Evolutionary conservation across 2,329 filamentous ascomycete genomes (phyloP).

Genomic region (Calycina herbarum): DNA sequence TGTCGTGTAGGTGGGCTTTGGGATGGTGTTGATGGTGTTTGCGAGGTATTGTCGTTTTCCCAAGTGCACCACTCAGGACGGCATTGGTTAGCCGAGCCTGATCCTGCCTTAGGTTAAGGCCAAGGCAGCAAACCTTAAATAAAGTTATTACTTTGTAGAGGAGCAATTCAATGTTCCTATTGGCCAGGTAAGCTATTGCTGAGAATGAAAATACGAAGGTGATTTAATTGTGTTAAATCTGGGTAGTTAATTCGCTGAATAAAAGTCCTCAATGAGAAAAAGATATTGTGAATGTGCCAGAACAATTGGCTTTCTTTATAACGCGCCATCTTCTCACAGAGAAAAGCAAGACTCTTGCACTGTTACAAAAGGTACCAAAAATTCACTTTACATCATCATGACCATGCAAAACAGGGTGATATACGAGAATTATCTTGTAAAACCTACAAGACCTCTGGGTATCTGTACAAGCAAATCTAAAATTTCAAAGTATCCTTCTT

Average conservation of each 20-base stretch:
- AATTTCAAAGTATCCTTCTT: conserved; percentile 32
- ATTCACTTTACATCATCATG: background rate
- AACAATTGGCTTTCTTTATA: too few species aligned
- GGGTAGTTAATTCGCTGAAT: too few species aligned
- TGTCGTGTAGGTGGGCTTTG: background rate
- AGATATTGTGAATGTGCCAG: too few species aligned
- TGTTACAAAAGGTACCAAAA: background rate
- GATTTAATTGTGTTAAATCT: too few species aligned
- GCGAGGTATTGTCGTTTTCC: conserved; percentile 3
- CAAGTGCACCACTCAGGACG: background rate
- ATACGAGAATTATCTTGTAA: background rate
- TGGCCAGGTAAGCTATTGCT: too few species aligned
- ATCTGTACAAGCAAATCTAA: conserved; percentile 17
- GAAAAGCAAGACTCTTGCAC: too few species aligned
- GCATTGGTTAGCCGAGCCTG: background rate
- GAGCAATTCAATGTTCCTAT: too few species aligned
- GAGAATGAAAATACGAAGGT: too few species aligned
- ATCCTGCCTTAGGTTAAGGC: background rate
- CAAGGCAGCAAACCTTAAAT: too few species aligned
- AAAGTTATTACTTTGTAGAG: too few species aligned
- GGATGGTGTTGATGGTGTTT: conserved; percentile 2
- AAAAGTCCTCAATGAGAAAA: too few species aligned
- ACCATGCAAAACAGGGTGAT: background rate
- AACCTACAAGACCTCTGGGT: background rate
- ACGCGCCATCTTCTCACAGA: too few species aligned